Conservation (phyloP, 331 rosid genomes). For the Dryas integrifolia region DNA sequence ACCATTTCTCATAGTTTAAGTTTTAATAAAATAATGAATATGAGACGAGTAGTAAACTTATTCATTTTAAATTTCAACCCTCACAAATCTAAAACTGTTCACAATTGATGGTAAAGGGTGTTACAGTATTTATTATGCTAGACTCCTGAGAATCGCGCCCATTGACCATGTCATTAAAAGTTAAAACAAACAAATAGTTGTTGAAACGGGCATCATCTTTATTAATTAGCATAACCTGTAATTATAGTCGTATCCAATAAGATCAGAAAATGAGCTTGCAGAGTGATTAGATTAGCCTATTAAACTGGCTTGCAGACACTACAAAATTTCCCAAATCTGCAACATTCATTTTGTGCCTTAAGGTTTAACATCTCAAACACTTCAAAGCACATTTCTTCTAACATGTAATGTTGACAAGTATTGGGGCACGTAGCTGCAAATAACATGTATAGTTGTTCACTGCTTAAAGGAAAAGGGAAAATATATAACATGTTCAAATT, state of each 20-base stretch:
- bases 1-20: too few species aligned
- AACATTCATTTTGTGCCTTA: background rate
- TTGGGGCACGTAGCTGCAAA: background rate
- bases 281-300: background rate
- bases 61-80: too few species aligned
- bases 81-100: too few species aligned
- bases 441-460: background rate
- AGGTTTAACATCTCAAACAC: background rate
- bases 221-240: too few species aligned
- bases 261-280: too few species aligned
- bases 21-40: background rate
- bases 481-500: background rate
- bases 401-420: constrained; percentile 3
- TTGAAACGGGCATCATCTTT: background rate
- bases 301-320: background rate
- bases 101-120: too few species aligned
- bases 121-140: too few species aligned
- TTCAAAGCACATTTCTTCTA: background rate
- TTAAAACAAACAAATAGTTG: background rate
- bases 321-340: background rate
- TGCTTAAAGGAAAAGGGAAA: background rate
- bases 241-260: too few species aligned
- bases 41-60: background rate
- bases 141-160: too few species aligned
- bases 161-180: background rate